Conservation (phyloP, 2,329 filamentous ascomycete species). For the Cephalotrichum gorgonifer region DNA sequence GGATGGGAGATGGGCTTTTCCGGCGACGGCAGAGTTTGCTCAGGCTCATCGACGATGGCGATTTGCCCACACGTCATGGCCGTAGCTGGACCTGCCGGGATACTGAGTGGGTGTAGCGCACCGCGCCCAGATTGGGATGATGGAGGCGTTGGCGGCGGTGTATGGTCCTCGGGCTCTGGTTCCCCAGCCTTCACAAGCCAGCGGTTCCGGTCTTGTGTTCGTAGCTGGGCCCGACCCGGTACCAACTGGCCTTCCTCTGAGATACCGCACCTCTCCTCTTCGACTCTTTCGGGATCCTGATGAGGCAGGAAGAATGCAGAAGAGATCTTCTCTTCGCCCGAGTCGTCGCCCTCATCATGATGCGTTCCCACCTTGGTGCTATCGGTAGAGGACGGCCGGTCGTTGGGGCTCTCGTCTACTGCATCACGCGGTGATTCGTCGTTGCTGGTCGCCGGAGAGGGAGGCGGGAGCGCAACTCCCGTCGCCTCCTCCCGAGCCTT, state of each 20-base stretch:
- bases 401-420: constrained; percentile 5
- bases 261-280: constrained; percentile 5
- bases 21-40: background rate
- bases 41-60: background rate
- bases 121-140: constrained; percentile 6
- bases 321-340: constrained; percentile 77
- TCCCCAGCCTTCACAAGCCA: constrained; percentile 52
- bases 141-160: constrained; percentile 10
- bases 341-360: constrained; percentile 43
- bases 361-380: constrained; percentile 26
- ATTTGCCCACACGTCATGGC: background rate
- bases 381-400: constrained; percentile 25
- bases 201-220: constrained; percentile 28
- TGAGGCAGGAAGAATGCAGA: constrained; percentile 76
- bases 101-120: background rate
- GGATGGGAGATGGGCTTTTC: background rate
- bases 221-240: constrained; percentile 4
- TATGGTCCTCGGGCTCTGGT: constrained; percentile 22
- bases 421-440: constrained; percentile 16
- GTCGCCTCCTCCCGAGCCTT: background rate
- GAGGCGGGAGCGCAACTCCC: constrained; percentile 2
- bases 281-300: constrained; percentile 35
- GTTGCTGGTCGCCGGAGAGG: constrained; percentile 7
- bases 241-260: background rate
- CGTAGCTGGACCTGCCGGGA: background rate